Percentiles rank a stretch among this genome's conserved stretches.
Evolutionary conservation across 371 early-diverging fungal species (phyloP).

Genomic region (Mucor sp.): DNA sequence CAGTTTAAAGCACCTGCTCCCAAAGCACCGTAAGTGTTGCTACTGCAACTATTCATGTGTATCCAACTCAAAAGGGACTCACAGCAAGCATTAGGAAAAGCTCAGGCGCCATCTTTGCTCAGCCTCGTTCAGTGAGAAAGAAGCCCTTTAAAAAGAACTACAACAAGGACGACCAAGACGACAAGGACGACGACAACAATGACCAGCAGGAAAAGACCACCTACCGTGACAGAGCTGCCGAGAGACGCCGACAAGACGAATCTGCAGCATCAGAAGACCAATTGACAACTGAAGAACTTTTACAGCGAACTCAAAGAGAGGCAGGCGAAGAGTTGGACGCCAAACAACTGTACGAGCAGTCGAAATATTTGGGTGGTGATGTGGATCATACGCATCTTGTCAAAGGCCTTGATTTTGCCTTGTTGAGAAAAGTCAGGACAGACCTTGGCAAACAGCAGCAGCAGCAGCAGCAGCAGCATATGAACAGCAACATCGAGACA

Average conservation of each 20-base stretch:
- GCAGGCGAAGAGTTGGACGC: constrained; percentile 47
- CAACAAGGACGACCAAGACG: constrained; percentile 4
- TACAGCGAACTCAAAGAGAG: constrained; percentile 27
- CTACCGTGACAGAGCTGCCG: constrained; percentile 91
- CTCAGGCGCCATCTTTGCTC: constrained; percentile 46
- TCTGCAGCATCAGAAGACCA: constrained; percentile 26
- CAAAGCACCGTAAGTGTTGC: constrained; percentile 42
- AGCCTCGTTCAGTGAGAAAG: constrained; percentile 45
- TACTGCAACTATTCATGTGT: not conserved
- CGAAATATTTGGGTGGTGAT: constrained; percentile 90
- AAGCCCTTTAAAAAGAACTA: constrained; percentile 34
- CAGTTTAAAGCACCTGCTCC: constrained; percentile 48
- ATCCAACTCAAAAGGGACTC: too few relatives aligned
- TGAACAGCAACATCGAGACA: constrained; percentile 8
- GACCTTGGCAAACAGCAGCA: constrained; percentile 20
- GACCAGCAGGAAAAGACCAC: constrained; percentile 11
- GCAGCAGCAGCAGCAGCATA: not conserved
- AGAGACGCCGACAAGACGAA: constrained; percentile 73
- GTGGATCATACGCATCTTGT: constrained; percentile 87
- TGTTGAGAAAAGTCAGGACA: constrained; percentile 69
- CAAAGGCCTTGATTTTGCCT: constrained; percentile 86
- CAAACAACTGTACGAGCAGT: constrained; percentile 70
- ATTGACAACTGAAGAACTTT: constrained; percentile 31
- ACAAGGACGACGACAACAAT: constrained; percentile 2
- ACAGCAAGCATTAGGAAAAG: constrained; percentile 22